Conservation (phyloP, 2,329 filamentous ascomycete genomes). For the Fusarium lateritium region DNA sequence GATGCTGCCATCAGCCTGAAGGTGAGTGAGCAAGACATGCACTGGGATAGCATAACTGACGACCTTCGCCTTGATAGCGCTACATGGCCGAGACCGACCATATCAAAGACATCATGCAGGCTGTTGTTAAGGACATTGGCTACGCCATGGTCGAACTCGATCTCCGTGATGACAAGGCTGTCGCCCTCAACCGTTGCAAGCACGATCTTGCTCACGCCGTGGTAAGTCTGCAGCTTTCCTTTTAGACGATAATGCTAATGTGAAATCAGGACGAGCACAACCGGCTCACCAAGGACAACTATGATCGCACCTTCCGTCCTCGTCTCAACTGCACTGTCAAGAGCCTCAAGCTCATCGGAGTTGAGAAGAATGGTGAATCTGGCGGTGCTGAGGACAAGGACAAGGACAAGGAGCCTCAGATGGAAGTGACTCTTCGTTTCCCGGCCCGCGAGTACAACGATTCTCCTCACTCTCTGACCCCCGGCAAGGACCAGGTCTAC, state of each 20-base stretch:
- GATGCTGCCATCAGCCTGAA: slow-evolving; percentile 10
- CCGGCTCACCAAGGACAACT: slow-evolving; percentile 8
- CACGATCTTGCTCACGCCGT: slow-evolving; percentile 25
- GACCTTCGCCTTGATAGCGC: slow-evolving; percentile 1
- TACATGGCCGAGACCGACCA: slow-evolving; percentile 33
- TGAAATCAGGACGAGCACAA: slow-evolving; percentile 31
- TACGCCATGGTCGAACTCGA: slow-evolving; percentile 25
- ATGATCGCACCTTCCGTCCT: slow-evolving; percentile 29
- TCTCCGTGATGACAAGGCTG: slow-evolving; percentile 4
- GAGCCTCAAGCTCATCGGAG: slow-evolving; percentile 11
- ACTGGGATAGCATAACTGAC: slow-evolving; percentile 1
- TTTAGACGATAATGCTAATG: background rate
- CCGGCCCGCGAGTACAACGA: slow-evolving; percentile 32
- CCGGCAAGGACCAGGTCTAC: slow-evolving; percentile 26
- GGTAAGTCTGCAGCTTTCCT: slow-evolving; percentile 7
- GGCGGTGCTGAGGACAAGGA: background rate
- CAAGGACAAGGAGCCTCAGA: slow-evolving; percentile 4
- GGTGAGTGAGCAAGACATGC: background rate
- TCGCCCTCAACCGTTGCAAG: slow-evolving; percentile 27
- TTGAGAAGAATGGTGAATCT: background rate
- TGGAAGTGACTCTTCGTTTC: slow-evolving; percentile 34
- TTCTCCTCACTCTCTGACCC: slow-evolving; percentile 26
- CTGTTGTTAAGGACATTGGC: slow-evolving; percentile 37
- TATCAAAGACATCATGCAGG: slow-evolving; percentile 34
- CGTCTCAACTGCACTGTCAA: slow-evolving; percentile 29